Conservation (phyloP, 805 yeast species). For the Candida sithepensis region DNA sequence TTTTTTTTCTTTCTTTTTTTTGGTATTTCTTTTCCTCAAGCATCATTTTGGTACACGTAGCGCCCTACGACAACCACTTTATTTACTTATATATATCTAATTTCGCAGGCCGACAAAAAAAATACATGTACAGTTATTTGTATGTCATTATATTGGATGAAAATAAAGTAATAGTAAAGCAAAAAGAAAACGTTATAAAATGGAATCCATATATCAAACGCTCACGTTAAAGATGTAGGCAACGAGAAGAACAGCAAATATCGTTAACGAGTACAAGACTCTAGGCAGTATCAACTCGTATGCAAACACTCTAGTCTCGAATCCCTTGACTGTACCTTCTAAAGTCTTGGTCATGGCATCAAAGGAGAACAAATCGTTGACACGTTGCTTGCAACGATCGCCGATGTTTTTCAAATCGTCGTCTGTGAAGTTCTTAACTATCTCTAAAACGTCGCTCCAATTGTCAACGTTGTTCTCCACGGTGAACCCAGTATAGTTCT, state of each 20-base stretch:
- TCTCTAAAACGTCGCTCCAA: conserved; percentile 54
- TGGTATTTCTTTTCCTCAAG: not conserved
- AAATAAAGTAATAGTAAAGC: not conserved
- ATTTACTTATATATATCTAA: too few species aligned
- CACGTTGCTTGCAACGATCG: conserved; percentile 33
- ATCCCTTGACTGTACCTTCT: conserved; percentile 12
- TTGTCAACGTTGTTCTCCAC: conserved; percentile 41
- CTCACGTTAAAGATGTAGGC: not conserved
- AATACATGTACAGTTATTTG: not conserved
- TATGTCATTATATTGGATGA: not conserved
- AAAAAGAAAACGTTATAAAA: not conserved
- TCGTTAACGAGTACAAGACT: not conserved
- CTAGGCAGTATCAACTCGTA: conserved; percentile 3
- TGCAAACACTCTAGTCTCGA: conserved; percentile 6
- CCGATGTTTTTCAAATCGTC: conserved; percentile 8
- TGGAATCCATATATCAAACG: not conserved
- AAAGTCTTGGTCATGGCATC: conserved; percentile 37
- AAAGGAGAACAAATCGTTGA: conserved; percentile 39
- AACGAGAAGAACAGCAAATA: conserved; percentile 1
- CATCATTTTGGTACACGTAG: not conserved
- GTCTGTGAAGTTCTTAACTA: conserved; percentile 27
- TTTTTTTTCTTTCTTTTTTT: not conserved
- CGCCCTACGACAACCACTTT: not conserved
- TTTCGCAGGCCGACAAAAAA: not conserved
- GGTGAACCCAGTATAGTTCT: conserved; percentile 55